Evolutionary conservation across 2,329 filamentous ascomycete species (phyloP), one percentile per base, ranked within the genome.

Genomic region (Ophiostoma quercus): DNA sequence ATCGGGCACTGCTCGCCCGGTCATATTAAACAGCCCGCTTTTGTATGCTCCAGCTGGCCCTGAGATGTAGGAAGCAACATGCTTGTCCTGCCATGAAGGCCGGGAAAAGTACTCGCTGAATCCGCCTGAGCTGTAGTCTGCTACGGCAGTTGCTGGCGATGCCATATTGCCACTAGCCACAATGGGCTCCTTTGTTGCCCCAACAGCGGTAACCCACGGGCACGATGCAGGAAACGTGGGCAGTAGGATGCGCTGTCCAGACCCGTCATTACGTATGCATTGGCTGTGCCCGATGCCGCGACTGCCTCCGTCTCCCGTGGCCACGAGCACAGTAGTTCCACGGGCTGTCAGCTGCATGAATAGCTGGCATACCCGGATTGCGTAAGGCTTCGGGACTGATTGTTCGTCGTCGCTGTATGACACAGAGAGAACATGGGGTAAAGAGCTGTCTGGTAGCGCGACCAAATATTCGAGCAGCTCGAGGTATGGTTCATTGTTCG

Each of bases 201-300:
- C 90, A 1, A 92, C 85, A 2, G 84, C 79, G 0, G 90, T 92
- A 8, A 91, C 84, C 76, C 86, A 92, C 0, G 89, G 89, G 74
- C 90, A 92, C 0, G 84, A 84, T 0, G 84, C 85, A 0, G 90
- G 90, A 77, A 91, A 92, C 5, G 82, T 84, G 0, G 88, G 83
- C 39, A 87, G 79, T 75, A 89, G 87, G 25, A 83, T 80, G 11
- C 83, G 83, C 1, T 80, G 83, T 71, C 85, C 82, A 62, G 78
- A 81, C 29, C 87, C 88, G 70, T 90, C 86, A 75, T 88, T 87
- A 70, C 82, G 82, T 68, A 81, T 78, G 78, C 88, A 91, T 25
- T 73, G 75, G 71, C 87, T 88, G 71, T 78, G 76, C 19, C 78
- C 79, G 2, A 78, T 79, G 3, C 81, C 82, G 2, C 78, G 79